Conservation (phyloP, 257 asterid genomes). For the Linaria vulgaris region DNA sequence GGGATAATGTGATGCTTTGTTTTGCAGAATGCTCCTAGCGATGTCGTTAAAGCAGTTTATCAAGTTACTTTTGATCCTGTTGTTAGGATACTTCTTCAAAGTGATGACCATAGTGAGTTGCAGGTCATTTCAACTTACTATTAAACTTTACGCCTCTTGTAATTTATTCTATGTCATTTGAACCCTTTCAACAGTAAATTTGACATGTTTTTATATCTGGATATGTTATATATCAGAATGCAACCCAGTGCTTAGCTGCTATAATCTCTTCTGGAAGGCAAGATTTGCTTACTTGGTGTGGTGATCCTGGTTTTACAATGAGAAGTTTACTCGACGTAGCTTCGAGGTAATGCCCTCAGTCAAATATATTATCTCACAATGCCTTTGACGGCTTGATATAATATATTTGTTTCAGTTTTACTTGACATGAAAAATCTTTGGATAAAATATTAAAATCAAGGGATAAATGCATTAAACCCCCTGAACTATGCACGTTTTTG, state of each 20-base stretch:
- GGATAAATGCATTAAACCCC: no score
- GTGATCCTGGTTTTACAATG: slow-evolving; percentile 85
- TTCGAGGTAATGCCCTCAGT: slow-evolving; percentile 65
- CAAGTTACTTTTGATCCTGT: slow-evolving; percentile 75
- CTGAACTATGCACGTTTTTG: no score
- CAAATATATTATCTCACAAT: not conserved
- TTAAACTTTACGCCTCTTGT: slow-evolving; percentile 18
- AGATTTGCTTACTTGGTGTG: slow-evolving; percentile 82
- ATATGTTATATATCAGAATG: slow-evolving; percentile 74
- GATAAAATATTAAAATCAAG: no score
- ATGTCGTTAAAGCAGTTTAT: slow-evolving; percentile 70
- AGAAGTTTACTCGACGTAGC: slow-evolving; percentile 91
- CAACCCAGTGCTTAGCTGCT: slow-evolving; percentile 90
- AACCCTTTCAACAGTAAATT: slow-evolving; percentile 15
- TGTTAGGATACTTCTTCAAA: slow-evolving; percentile 72
- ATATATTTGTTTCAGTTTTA: not conserved
- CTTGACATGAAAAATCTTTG: no score
- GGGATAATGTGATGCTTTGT: slow-evolving; percentile 22
- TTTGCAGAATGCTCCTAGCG: slow-evolving; percentile 78
- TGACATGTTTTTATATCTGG: slow-evolving; percentile 19
- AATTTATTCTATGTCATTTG: slow-evolving; percentile 13
- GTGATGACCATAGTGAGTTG: slow-evolving; percentile 87
- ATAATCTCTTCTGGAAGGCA: slow-evolving; percentile 83
- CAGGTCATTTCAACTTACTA: slow-evolving; percentile 54
- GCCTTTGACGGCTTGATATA: not conserved